These are phyloP conservation scores for Coniochaeta hoffmannii DNA, from an alignment of 2,329 filamentous ascomycete species.

Conservation along the genomic window DNA sequence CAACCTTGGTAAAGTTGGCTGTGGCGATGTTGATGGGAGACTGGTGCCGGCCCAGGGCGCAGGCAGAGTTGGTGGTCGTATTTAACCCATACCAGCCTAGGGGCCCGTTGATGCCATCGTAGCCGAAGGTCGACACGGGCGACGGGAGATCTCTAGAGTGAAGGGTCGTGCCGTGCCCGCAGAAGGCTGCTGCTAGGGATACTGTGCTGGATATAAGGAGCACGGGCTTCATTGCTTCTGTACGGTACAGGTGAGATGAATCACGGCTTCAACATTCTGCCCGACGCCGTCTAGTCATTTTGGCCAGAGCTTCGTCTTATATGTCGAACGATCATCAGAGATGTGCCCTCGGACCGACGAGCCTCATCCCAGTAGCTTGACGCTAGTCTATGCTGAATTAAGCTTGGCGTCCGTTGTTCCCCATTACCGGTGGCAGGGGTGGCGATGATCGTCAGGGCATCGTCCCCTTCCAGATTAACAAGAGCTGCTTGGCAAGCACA, in stretches of 20 bases:
- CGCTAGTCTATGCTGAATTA: neutral
- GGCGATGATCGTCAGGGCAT: neutral
- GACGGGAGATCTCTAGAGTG: conserved; percentile 19
- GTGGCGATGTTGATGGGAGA: conserved; percentile 47
- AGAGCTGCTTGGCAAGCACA: neutral
- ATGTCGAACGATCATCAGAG: no score
- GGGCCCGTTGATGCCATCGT: conserved; percentile 35
- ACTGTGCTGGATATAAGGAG: neutral
- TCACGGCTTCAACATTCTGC: no score
- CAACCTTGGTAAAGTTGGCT: conserved; percentile 8
- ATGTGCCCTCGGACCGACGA: neutral
- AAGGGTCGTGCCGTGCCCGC: conserved; percentile 28
- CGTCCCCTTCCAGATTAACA: neutral
- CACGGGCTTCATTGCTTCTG: neutral
- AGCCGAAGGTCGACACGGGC: conserved; percentile 30
- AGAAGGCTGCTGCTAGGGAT: conserved; percentile 17
- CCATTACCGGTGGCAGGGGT: neutral
- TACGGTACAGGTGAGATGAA: no score
- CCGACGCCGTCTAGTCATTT: no score
- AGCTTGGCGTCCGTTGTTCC: neutral
- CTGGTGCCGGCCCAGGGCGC: conserved; percentile 40
- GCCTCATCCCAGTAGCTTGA: neutral
- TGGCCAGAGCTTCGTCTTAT: neutral
- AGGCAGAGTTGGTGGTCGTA: conserved; percentile 31
- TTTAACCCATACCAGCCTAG: conserved; percentile 43